Percentiles rank a stretch among this genome's conserved stretches.
These are phyloP conservation scores for Ustilago hordei DNA, from an alignment of 1,284 basidiomycete genomes.

Conservation along the genomic window DNA sequence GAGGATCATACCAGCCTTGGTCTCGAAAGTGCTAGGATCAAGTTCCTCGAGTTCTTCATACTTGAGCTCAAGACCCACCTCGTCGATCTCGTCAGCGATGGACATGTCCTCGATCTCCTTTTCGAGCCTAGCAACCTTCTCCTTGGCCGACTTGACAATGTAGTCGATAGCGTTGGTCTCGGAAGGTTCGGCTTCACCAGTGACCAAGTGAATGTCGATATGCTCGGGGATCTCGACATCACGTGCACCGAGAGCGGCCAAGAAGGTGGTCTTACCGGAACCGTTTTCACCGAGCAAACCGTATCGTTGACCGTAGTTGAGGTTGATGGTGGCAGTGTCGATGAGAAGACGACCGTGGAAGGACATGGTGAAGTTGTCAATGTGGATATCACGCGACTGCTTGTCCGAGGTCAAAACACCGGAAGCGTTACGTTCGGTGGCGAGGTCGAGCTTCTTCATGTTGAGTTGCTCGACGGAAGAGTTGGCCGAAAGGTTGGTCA, in stretches of 20 bases:
- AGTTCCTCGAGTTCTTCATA: constrained; percentile 98
- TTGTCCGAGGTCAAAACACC: constrained; percentile 93
- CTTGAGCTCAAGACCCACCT: constrained; percentile 83
- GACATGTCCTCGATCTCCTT: constrained; percentile 94
- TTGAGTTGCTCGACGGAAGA: constrained; percentile 58
- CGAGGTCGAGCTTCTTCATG: constrained; percentile 68
- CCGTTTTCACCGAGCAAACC: constrained; percentile 97
- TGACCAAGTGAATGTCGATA: constrained; percentile 97
- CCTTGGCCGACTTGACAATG: constrained; percentile 90
- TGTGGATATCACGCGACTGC: constrained; percentile 95
- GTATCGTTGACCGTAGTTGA: constrained; percentile 95
- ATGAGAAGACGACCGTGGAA: constrained; percentile 96
- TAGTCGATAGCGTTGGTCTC: constrained; percentile 95
- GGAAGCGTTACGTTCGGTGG: constrained; percentile 68
- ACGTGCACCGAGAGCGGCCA: constrained; percentile 66
- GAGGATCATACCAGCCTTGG: constrained; percentile 93
- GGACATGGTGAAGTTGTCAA: constrained; percentile 93
- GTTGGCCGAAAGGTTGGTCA: constrained; percentile 61
- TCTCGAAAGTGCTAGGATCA: constrained; percentile 94
- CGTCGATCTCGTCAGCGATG: constrained; percentile 87
- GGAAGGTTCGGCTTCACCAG: constrained; percentile 95
- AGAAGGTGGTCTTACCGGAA: constrained; percentile 85
- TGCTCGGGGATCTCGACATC: constrained; percentile 95
- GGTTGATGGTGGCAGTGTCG: constrained; percentile 87
- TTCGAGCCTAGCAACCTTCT: constrained; percentile 95